Conservation (phyloP, 192 early-diverging fungal species). For the Coemansia sp. region DNA sequence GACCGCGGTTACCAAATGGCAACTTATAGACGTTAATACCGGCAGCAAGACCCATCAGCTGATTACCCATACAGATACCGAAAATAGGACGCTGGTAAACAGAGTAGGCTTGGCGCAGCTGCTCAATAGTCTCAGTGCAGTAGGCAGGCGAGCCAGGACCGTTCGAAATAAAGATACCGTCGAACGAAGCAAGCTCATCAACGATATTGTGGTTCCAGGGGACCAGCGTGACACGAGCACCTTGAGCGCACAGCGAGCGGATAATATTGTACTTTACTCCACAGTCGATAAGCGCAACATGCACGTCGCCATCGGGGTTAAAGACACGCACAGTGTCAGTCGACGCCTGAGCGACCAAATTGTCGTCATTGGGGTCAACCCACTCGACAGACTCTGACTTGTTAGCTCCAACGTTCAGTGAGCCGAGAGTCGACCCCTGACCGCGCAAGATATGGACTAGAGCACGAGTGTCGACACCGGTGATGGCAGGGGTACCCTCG, state of each 20-base stretch:
- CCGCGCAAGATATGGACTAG: conserved; percentile 95
- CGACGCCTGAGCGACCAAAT: conserved; percentile 95
- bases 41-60: conserved; percentile 89
- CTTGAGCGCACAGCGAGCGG: conserved; percentile 92
- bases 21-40: conserved; percentile 92
- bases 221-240: conserved; percentile 88
- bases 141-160: conserved; percentile 97
- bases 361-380: conserved; percentile 89
- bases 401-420: conserved; percentile 79
- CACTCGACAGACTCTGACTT: conserved; percentile 76
- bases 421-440: conserved; percentile 84
- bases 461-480: conserved; percentile 94
- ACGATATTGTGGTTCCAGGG: conserved; percentile 96
- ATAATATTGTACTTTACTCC: conserved; percentile 99
- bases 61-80: conserved; percentile 98
- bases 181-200: conserved; percentile 66
- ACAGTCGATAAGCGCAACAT: conserved; percentile 90
- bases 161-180: conserved; percentile 92
- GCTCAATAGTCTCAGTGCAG: conserved; percentile 74
- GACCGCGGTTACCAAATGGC: conserved; percentile 98
- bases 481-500: conserved; percentile 87
- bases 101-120: conserved; percentile 67
- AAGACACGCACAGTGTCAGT: conserved; percentile 70
- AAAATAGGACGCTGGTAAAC: conserved; percentile 85
- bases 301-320: conserved; percentile 60